Evolutionary conservation across 139 green algal genomes (phyloP).

Genomic region (Pleodorina starrii): DNA sequence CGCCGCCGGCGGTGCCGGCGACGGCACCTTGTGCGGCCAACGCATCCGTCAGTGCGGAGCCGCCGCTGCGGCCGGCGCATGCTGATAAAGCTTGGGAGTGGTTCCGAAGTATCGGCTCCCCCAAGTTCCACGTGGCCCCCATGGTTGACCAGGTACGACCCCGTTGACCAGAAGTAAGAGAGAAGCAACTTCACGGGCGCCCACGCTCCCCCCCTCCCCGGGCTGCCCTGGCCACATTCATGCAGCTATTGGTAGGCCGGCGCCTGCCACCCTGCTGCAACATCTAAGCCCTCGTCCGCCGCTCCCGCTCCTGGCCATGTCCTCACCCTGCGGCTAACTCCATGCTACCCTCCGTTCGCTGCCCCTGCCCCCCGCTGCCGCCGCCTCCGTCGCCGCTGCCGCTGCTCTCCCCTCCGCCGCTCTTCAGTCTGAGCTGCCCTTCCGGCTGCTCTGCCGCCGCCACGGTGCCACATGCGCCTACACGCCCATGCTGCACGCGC

Average conservation of each 20-base stretch:
- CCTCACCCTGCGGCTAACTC: too few relatives aligned
- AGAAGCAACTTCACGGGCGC: too few relatives aligned
- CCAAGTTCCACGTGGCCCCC: constrained; percentile 88
- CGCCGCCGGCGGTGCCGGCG: not conserved
- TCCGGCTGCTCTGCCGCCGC: constrained; percentile 90
- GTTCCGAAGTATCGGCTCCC: constrained; percentile 81
- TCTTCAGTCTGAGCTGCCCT: constrained; percentile 94
- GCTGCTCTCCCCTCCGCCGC: not conserved
- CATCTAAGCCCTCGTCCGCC: too few relatives aligned
- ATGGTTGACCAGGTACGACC: constrained; percentile 96
- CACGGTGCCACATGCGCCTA: constrained; percentile 94
- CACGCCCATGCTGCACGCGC: constrained; percentile 97
- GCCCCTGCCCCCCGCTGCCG: too few relatives aligned
- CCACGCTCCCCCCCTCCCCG: too few relatives aligned
- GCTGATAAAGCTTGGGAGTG: constrained; percentile 81
- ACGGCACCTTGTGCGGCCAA: not conserved
- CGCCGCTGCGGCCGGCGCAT: constrained; percentile 15
- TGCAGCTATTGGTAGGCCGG: too few relatives aligned
- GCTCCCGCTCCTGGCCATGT: too few relatives aligned
- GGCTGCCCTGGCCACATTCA: too few relatives aligned
- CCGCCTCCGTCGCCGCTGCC: not conserved
- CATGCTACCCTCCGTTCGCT: too few relatives aligned
- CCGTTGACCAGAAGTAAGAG: too few relatives aligned
- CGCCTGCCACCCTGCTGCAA: too few relatives aligned
- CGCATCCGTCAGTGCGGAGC: not conserved